A percentile compares a stretch with the other conserved stretches of the same genome.
phyloP scores from a whole-genome alignment of 345 rosid genomes.

The Pseudoturritis turrita region DNA sequence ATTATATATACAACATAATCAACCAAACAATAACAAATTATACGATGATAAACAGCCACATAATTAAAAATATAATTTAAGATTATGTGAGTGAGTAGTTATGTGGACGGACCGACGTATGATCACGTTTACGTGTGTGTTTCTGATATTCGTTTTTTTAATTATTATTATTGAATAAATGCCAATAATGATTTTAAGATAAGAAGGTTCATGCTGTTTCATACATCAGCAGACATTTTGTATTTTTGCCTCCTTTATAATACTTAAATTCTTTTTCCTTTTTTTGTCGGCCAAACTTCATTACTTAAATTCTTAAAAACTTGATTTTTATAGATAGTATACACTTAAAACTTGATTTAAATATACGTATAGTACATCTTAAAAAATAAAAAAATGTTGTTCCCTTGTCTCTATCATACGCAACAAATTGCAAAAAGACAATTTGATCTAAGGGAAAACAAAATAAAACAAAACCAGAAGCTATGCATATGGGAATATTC shows the following conservation, averaged over 20 bases:
- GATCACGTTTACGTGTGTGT: conserved; percentile 33
- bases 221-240: conserved; percentile 19
- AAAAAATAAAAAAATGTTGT: not conserved
- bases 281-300: too few species aligned
- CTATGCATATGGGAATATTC: conserved; percentile 8
- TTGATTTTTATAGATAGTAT: not conserved
- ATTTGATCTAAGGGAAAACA: not conserved
- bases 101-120: conserved; percentile 27
- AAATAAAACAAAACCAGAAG: not conserved
- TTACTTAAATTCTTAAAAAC: not conserved
- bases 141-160: not conserved
- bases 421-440: conserved; percentile 10
- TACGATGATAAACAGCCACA: conserved; percentile 3
- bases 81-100: conserved; percentile 14
- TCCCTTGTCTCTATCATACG: conserved; percentile 21
- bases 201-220: conserved; percentile 24
- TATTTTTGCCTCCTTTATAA: not conserved
- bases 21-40: not conserved
- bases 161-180: not conserved
- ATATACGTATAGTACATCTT: not conserved
- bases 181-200: conserved; percentile 20
- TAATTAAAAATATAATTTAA: not conserved
- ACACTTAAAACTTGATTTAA: not conserved
- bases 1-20: not conserved
- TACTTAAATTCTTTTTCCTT: not conserved